These are phyloP conservation scores for Fusarium sp. DNA, from an alignment of 2,329 filamentous ascomycete genomes.

Conservation along the genomic window DNA sequence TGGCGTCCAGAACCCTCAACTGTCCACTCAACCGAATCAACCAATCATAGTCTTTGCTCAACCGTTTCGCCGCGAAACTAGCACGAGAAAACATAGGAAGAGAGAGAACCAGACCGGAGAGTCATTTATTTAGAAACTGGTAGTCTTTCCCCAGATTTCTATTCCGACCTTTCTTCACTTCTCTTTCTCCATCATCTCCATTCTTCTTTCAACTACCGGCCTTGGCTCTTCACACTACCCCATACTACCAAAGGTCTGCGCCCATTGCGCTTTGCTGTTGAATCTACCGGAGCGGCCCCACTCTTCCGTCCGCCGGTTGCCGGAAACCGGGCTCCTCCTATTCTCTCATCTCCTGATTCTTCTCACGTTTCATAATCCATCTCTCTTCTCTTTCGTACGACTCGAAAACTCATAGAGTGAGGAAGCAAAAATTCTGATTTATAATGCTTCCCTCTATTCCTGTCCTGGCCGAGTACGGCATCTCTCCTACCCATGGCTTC, in stretches of 20 bases:
- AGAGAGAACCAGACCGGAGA: constrained; percentile 18
- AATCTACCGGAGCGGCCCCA: constrained; percentile 42
- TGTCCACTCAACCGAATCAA: constrained; percentile 45
- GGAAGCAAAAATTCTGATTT: not conserved
- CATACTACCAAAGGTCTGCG: constrained; percentile 5
- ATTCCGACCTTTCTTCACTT: not conserved
- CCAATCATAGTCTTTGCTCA: constrained; percentile 43
- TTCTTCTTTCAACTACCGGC: constrained; percentile 1
- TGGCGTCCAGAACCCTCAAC: constrained; percentile 22
- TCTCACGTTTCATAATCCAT: constrained; percentile 1
- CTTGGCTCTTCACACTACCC: constrained; percentile 22
- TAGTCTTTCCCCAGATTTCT: constrained; percentile 18
- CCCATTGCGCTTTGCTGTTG: constrained; percentile 3
- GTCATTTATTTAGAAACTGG: constrained; percentile 35
- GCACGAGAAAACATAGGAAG: constrained; percentile 32
- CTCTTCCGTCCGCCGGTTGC: constrained; percentile 35
- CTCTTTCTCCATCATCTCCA: constrained; percentile 25
- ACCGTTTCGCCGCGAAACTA: constrained; percentile 44
- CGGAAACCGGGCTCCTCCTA: constrained; percentile 30
- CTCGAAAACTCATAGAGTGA: not conserved
- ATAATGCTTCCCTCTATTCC: constrained; percentile 70
- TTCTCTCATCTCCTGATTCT: constrained; percentile 15
- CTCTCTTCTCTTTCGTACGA: constrained; percentile 10
- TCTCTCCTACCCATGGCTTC: constrained; percentile 85
- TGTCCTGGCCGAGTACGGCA: constrained; percentile 79